phyloP scores from a whole-genome alignment of 257 asterid species.

The Primulina eburnea region DNA sequence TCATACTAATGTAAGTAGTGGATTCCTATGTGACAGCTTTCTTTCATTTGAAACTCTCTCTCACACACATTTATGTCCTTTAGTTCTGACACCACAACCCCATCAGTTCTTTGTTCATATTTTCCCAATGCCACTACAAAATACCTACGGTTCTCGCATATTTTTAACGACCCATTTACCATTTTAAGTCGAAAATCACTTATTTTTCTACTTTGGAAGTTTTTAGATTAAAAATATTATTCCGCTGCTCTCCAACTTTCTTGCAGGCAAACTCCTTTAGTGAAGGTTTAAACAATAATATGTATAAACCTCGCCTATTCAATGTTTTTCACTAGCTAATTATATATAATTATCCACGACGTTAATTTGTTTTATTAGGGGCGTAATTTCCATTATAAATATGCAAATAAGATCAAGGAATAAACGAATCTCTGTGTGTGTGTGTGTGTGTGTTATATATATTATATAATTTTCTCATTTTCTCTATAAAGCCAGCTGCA shows the following conservation, averaged over 20 bases:
- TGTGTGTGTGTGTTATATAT: too few relatives aligned
- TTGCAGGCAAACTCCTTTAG: too few relatives aligned
- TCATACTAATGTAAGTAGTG: constrained; percentile 1
- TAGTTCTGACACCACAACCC: constrained; percentile 39
- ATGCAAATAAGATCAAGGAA: neutral
- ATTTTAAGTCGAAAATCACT: too few relatives aligned
- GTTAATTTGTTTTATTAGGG: neutral
- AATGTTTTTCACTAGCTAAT: too few relatives aligned
- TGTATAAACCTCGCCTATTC: too few relatives aligned
- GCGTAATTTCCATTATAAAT: neutral
- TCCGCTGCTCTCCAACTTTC: too few relatives aligned
- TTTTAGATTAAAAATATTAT: too few relatives aligned
- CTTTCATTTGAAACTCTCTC: neutral
- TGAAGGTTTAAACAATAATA: too few relatives aligned
- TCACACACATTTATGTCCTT: constrained; percentile 27
- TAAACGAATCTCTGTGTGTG: neutral
- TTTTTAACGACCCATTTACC: neutral
- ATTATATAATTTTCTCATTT: neutral
- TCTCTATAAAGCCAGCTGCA: neutral
- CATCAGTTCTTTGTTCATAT: constrained; percentile 13
- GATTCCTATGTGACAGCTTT: constrained; percentile 27
- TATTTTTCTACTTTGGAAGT: too few relatives aligned
- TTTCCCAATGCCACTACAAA: constrained; percentile 55
- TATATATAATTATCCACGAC: neutral
- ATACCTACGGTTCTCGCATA: constrained; percentile 33